A percentile compares a stretch with the other conserved stretches of the same genome.
phyloP scores from a whole-genome alignment of 2,329 filamentous ascomycete species.

The Xylaria hypoxylon region DNA sequence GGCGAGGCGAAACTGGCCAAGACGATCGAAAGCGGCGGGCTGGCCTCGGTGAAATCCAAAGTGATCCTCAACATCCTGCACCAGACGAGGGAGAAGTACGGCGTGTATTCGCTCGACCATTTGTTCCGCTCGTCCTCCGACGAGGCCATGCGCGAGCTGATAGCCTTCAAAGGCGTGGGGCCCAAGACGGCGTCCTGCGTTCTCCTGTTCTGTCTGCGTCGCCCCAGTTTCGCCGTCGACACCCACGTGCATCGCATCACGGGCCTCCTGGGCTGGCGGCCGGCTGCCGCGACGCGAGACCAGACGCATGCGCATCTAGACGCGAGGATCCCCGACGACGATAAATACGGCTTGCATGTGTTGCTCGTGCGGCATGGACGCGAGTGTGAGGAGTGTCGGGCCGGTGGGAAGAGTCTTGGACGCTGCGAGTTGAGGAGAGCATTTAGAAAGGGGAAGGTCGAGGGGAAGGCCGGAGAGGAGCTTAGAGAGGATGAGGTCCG shows the following conservation, averaged over 20 bases:
- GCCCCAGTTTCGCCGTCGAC: conserved; percentile 64
- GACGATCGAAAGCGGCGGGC: conserved; percentile 77
- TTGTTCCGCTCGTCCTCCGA: conserved; percentile 57
- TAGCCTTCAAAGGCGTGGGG: conserved; percentile 63
- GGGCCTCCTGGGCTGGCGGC: conserved; percentile 63
- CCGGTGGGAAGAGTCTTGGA: conserved; percentile 56
- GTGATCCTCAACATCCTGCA: conserved; percentile 76
- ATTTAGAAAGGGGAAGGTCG: conserved; percentile 50
- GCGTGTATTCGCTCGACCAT: conserved; percentile 62
- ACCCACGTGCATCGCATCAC: conserved; percentile 65
- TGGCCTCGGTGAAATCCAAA: conserved; percentile 78
- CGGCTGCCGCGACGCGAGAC: conserved; percentile 55
- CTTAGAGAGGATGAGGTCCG: conserved; percentile 13
- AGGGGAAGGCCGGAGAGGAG: conserved; percentile 37
- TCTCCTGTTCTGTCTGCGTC: conserved; percentile 61
- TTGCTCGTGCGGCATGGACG: conserved; percentile 62
- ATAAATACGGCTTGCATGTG: conserved; percentile 64
- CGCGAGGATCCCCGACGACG: conserved; percentile 58
- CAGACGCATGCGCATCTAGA: conserved; percentile 64
- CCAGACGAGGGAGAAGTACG: conserved; percentile 65
- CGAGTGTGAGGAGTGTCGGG: conserved; percentile 59
- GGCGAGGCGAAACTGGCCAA: conserved; percentile 59
- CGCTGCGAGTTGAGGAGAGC: conserved; percentile 57
- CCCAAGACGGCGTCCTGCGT: conserved; percentile 67
- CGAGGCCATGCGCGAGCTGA: conserved; percentile 63